Conservation (phyloP, 2,329 filamentous ascomycete genomes). For the Aspergillus phoenicis region DNA sequence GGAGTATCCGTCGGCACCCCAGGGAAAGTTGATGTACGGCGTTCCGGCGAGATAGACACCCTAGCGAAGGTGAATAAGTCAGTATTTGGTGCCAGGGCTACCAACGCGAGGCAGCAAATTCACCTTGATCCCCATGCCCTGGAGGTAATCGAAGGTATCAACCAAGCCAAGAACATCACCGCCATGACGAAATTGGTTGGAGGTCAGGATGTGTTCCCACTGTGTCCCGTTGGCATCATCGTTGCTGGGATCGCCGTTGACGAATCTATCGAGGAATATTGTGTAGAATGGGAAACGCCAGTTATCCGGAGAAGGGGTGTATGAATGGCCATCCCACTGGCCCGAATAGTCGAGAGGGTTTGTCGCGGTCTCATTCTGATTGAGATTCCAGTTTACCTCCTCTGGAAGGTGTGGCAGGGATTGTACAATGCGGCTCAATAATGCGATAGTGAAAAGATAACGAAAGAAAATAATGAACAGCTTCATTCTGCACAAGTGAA, state of each 20-base stretch:
- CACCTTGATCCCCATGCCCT: slow-evolving; percentile 64
- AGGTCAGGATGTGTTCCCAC: slow-evolving; percentile 62
- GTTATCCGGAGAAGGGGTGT: slow-evolving; percentile 57
- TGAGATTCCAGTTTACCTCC: slow-evolving; percentile 58
- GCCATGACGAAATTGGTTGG: slow-evolving; percentile 64
- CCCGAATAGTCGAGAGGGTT: slow-evolving; percentile 61
- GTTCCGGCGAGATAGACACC: slow-evolving; percentile 64
- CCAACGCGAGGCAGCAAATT: not conserved
- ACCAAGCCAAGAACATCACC: slow-evolving; percentile 60
- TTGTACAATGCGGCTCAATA: not conserved
- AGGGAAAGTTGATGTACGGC: slow-evolving; percentile 64
- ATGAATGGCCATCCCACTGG: slow-evolving; percentile 54
- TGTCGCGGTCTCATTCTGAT: slow-evolving; percentile 57
- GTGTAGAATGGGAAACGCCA: slow-evolving; percentile 69
- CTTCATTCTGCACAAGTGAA: slow-evolving; percentile 10
- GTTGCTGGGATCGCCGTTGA: slow-evolving; percentile 65
- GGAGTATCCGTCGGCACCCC: slow-evolving; percentile 62
- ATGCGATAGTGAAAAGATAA: not conserved
- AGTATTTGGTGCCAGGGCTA: too few relatives aligned
- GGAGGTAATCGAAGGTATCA: slow-evolving; percentile 64
- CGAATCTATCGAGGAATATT: slow-evolving; percentile 63
- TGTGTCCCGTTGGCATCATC: slow-evolving; percentile 62
- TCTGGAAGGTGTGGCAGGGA: slow-evolving; percentile 4
- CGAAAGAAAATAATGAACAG: not conserved
- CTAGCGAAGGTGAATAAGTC: slow-evolving; percentile 30